Evolutionary conservation across 2,329 filamentous ascomycete genomes (phyloP).

Genomic region (Dendrostoma leiphaemia): DNA sequence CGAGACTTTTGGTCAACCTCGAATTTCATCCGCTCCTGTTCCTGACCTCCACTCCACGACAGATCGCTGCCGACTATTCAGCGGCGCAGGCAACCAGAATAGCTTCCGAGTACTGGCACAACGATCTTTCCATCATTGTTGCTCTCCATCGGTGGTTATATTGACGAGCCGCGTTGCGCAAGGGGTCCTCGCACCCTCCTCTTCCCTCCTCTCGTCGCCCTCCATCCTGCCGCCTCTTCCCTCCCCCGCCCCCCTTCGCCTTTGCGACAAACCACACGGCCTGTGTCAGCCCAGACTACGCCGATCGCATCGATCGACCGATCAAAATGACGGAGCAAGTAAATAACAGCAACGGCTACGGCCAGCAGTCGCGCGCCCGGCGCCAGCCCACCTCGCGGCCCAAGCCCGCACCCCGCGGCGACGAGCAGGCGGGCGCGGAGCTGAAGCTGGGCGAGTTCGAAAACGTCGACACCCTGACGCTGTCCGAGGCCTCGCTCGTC

Average conservation of each 20-base stretch:
- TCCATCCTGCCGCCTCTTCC: not conserved
- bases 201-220: not conserved
- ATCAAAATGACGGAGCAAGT: not conserved
- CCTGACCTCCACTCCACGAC: no score
- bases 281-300: not conserved
- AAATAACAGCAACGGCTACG: not conserved
- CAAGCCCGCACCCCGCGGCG: constrained; percentile 68
- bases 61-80: no score
- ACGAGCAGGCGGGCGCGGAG: constrained; percentile 81
- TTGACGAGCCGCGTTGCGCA: not conserved
- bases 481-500: constrained; percentile 88
- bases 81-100: no score
- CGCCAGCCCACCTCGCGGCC: constrained; percentile 58
- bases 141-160: not conserved
- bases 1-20: no score
- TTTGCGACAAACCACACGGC: not conserved
- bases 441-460: constrained; percentile 93
- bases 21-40: no score
- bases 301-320: not conserved
- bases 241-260: constrained; percentile 16
- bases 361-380: constrained; percentile 10
- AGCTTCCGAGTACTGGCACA: no score
- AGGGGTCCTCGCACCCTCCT: constrained; percentile 10
- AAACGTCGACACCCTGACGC: constrained; percentile 83
- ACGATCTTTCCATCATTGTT: not conserved